Evolutionary conservation across 1,284 basidiomycete species (phyloP).

Genomic region (Leccinum subrobustum): DNA sequence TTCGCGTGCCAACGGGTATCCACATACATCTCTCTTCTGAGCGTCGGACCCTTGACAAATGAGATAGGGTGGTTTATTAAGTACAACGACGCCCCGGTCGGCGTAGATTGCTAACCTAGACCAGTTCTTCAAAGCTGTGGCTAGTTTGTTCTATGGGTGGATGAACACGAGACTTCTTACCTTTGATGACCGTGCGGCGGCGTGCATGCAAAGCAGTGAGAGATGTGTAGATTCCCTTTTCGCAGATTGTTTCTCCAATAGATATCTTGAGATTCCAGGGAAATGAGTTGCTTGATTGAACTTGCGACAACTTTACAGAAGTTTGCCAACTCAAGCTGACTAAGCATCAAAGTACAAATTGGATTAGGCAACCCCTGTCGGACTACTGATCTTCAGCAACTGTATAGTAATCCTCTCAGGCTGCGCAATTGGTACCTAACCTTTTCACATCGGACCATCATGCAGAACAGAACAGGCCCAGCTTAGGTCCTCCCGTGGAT

Average conservation of each 20-base stretch:
- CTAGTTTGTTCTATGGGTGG: neutral
- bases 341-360: neutral
- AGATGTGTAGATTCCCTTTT: neutral
- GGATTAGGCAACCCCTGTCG: neutral
- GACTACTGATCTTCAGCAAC: no score
- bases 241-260: neutral
- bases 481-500: no score
- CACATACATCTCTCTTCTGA: slow-evolving; percentile 24
- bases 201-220: slow-evolving; percentile 17
- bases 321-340: neutral
- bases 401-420: no score
- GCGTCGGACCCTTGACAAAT: slow-evolving; percentile 46
- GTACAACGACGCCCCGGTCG: slow-evolving; percentile 51
- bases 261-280: neutral
- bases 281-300: neutral
- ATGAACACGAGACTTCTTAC: slow-evolving; percentile 8
- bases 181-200: slow-evolving; percentile 23
- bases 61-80: slow-evolving; percentile 64
- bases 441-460: no score
- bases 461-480: no score
- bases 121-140: slow-evolving; percentile 29
- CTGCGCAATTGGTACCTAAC: no score
- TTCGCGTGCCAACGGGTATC: slow-evolving; percentile 5
- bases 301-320: neutral
- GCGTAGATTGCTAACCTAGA: slow-evolving; percentile 44